Evolutionary conservation across 1,284 basidiomycete species (phyloP).

Genomic region (Farysia itapuensis): DNA sequence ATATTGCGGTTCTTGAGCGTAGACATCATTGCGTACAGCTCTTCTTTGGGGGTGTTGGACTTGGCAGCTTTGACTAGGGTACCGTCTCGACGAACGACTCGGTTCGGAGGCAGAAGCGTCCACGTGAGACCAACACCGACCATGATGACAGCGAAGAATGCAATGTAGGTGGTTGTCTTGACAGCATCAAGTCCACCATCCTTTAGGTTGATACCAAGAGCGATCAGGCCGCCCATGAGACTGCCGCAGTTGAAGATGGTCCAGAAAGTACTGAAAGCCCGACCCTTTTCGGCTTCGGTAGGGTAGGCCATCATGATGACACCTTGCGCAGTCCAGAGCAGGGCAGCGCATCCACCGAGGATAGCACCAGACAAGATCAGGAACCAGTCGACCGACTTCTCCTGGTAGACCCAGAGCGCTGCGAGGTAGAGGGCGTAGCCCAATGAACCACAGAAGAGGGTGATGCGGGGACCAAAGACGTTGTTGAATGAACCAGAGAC

Average conservation of each 20-base stretch:
- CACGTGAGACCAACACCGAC: slow-evolving; percentile 35
- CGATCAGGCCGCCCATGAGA: slow-evolving; percentile 70
- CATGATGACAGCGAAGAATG: slow-evolving; percentile 42
- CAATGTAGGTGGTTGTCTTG: slow-evolving; percentile 29
- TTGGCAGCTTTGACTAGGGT: slow-evolving; percentile 26
- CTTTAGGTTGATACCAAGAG: slow-evolving; percentile 61
- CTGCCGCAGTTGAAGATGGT: slow-evolving; percentile 68
- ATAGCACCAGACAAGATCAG: slow-evolving; percentile 73
- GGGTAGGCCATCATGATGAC: slow-evolving; percentile 80
- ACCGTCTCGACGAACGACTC: slow-evolving; percentile 36
- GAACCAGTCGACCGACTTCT: slow-evolving; percentile 58
- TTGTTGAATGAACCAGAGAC: slow-evolving; percentile 70
- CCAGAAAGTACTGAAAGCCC: slow-evolving; percentile 72
- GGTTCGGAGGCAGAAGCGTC: slow-evolving; percentile 31
- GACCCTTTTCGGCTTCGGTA: slow-evolving; percentile 71
- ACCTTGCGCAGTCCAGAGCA: slow-evolving; percentile 70
- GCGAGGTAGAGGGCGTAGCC: slow-evolving; percentile 68
- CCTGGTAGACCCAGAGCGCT: slow-evolving; percentile 65
- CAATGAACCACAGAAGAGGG: slow-evolving; percentile 70
- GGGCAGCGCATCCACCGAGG: slow-evolving; percentile 77
- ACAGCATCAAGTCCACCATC: slow-evolving; percentile 19
- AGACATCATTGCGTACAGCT: slow-evolving; percentile 27
- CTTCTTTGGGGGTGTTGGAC: slow-evolving; percentile 13
- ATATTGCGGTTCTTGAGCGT: slow-evolving; percentile 25
- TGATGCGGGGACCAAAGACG: slow-evolving; percentile 70